Evolutionary conservation across 169 alveolate species (phyloP).

Genomic region (Ichthyophthirius multifiliis): DNA sequence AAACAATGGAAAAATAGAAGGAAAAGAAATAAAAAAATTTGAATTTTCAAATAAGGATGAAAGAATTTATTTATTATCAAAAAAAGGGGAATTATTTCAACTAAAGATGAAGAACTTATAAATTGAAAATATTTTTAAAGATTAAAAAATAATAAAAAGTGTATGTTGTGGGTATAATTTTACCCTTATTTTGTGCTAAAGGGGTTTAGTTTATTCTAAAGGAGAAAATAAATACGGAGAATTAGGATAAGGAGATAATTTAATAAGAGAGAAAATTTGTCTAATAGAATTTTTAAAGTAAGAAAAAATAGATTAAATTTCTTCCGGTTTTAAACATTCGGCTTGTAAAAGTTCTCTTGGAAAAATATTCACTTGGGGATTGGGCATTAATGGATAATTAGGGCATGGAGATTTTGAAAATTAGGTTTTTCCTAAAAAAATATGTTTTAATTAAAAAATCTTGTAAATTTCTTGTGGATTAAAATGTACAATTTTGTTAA

Average conservation of each 20-base stretch:
- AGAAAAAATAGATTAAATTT: conserved; percentile 8
- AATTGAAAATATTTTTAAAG: no score
- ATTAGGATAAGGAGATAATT: conserved; percentile 51
- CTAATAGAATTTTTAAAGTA: conserved; percentile 14
- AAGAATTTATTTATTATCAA: no score
- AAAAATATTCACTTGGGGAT: conserved; percentile 86
- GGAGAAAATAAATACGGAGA: conserved; percentile 56
- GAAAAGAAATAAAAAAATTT: no score
- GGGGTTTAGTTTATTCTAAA: conserved; percentile 35
- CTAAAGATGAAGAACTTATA: no score
- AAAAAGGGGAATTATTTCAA: no score
- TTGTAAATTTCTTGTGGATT: background rate
- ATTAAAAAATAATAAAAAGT: background rate
- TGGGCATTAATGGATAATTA: conserved; percentile 85
- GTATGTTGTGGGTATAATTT: conserved; percentile 33
- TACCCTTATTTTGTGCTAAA: conserved; percentile 21
- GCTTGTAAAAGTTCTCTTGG: conserved; percentile 54
- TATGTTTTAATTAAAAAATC: background rate
- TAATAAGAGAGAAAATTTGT: conserved; percentile 19
- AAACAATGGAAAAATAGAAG: no score
- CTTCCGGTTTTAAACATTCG: conserved; percentile 50
- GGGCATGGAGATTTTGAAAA: conserved; percentile 68
- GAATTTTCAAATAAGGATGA: no score
- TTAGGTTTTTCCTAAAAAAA: conserved; percentile 54
- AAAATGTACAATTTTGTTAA: background rate